Evolutionary conservation across 2,329 filamentous ascomycete genomes (phyloP), one percentile per base, ranked within the genome.

Genomic region (Exophiala alcalophila): DNA sequence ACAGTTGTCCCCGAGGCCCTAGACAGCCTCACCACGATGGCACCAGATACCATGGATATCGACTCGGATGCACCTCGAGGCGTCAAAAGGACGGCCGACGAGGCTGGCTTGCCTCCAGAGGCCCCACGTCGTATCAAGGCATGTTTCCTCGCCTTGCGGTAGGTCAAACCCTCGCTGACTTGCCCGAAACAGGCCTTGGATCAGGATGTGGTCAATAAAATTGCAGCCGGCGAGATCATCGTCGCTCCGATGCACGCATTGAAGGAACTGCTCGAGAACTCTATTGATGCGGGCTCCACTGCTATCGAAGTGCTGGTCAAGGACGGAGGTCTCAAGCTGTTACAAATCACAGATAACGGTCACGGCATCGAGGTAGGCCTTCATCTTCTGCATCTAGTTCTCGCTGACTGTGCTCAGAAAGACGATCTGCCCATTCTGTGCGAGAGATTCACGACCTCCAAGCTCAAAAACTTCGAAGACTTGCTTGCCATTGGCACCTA

Each of bases 311-410:
- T 98, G 12, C 64, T 96, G 3, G 85, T 94, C 57, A 97, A 95
- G 65, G 92, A 98, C 32, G 92, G 92, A 7, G 92, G 94, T 0
- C 72, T 98, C 50, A 98, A 97, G 65, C 71, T 97, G 27, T 75
- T 98, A 11, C 94, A 98, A 60, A 96, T 98, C 56, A 95, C 90
- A 2, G 92, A 98, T 64, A 98, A 98, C 65, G 92, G 92, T 11
- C 85, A 89, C 63, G 92, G 92, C 19, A 98, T 98, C 55, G 84
- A 94, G 68, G 89, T 94, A 66, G 61, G 78, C 67, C 10, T 14
- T 15, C 8, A 23, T 39, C 11, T 16, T 12, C 11, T 4, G 11
- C 10, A 14, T 23, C 44, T 55, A 46, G n/a, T n/a, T n/a, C n/a
- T n/a, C n/a, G n/a, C n/a, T n/a, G n/a, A 51, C 32, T 31, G 50